Base-by-base conservation (phyloP, 441 rosid species). In the Eugenia klotzschiana region DNA sequence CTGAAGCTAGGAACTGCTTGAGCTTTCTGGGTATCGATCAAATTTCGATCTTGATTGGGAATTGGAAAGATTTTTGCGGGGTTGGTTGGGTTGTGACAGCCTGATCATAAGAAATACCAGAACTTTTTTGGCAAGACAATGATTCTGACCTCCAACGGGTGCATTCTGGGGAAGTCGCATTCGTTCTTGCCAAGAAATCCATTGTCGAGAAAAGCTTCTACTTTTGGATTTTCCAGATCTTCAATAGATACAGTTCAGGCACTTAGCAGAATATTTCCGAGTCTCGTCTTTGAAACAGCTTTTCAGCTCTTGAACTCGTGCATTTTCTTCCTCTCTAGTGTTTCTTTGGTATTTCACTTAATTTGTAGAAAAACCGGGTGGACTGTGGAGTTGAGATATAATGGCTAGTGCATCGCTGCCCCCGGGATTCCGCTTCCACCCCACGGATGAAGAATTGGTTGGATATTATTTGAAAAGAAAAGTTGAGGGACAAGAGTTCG, bases 201-300 rank as follows among this genome's bases (percentile, higher is more conserved):
- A 85, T 86, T 4, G 95, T 93, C 49, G 88, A 87, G 84, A 90
- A 94, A 86, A 90, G 91, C 88, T 94, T 91, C 82, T 94, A 93
- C 86, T 96, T 95, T 84, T 96, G 99, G 99, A 96, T 96, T 86
- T 96, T 96, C 85, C 96, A 91, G 89, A 93, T 94, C 81, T 91
- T 94, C 82, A 93, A 86, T 88, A 90, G 91, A 86, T 90, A 82
- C 84, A 93, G 92, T 82, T 79, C 90, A 41, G 93, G 91, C 73
- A 89, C 92, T 84, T 92, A 89, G 88, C 89, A 4, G 40, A 73
- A 83, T 25, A 80, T 58, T 26, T 79, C 77, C n/a, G 77, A 69
- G 77, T 37, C 25, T 20, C 15, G 25, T 37, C 77, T 69, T 69
- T 33, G 74, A 29, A 33, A 64, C 74, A 64, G 46, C n/a, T 20